Conservation (phyloP, 202 grass and related monocot genomes). For the Panicum virgatum region DNA sequence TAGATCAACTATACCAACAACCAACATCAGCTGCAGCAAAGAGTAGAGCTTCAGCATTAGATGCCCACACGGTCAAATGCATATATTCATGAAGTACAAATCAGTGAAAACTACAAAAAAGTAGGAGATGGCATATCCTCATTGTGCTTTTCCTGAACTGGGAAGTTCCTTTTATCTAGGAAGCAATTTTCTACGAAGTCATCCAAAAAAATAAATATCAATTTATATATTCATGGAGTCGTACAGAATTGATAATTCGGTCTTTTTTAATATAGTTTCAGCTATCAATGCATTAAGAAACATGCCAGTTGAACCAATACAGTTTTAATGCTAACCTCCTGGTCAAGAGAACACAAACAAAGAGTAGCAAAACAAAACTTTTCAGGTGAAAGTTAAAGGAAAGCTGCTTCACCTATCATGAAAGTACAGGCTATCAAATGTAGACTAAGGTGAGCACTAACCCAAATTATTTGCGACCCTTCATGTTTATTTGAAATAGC, state of each 20-base stretch:
- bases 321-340: neutral
- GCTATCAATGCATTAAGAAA: conserved; percentile 9
- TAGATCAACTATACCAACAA: conserved; percentile 3
- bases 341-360: neutral
- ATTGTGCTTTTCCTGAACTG: neutral
- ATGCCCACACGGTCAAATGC: neutral
- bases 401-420: neutral
- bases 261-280: conserved; percentile 6
- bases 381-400: neutral
- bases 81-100: neutral
- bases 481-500: conserved; percentile 49
- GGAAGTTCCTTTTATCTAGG: neutral
- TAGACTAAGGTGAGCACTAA: conserved; percentile 40
- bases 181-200: neutral
- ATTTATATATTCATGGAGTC: conserved; percentile 12
- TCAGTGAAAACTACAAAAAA: neutral
- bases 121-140: neutral
- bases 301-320: conserved; percentile 6
- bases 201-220: too few relatives aligned
- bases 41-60: neutral
- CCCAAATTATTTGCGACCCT: conserved; percentile 77
- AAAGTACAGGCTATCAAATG: neutral
- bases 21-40: neutral
- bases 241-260: neutral
- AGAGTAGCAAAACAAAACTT: neutral